A percentile compares a stretch with the other conserved stretches of the same genome.
Evolutionary conservation across 306 rosid species (phyloP).

Genomic region (Sechiopsis laciniata): DNA sequence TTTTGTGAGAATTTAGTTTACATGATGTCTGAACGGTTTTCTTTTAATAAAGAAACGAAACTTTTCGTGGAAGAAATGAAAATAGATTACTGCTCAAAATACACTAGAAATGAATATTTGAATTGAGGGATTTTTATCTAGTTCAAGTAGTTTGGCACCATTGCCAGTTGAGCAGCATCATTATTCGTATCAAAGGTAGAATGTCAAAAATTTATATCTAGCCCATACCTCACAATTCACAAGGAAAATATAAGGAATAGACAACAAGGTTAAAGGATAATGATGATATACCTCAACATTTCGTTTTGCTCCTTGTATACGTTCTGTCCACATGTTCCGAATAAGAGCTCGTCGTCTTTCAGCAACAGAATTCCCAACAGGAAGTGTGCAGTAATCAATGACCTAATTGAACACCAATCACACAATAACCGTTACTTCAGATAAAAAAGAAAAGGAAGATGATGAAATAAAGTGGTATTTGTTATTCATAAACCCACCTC

Average conservation of each 20-base stretch:
- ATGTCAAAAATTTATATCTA: neutral
- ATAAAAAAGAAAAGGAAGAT: neutral
- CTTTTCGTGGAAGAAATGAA: too few relatives aligned
- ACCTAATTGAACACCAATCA: constrained; percentile 43
- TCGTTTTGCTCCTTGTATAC: constrained; percentile 87
- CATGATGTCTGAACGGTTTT: too few relatives aligned
- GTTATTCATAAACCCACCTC: constrained; percentile 52
- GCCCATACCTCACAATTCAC: neutral
- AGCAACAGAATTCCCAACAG: constrained; percentile 57
- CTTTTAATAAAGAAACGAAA: too few relatives aligned
- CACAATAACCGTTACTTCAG: neutral
- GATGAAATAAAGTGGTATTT: neutral
- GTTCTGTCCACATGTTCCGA: constrained; percentile 97
- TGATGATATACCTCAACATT: constrained; percentile 68
- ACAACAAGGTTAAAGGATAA: neutral
- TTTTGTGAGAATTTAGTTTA: too few relatives aligned
- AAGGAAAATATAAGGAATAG: neutral
- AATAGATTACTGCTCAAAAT: too few relatives aligned
- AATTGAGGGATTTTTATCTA: too few relatives aligned
- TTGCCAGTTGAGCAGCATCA: neutral
- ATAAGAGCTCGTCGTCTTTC: constrained; percentile 89
- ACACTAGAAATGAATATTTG: too few relatives aligned
- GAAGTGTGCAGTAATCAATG: constrained; percentile 89
- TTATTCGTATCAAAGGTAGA: neutral
- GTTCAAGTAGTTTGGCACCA: neutral